phyloP scores from a whole-genome alignment of 345 rosid genomes.

The Eucalyptus polybractea region DNA sequence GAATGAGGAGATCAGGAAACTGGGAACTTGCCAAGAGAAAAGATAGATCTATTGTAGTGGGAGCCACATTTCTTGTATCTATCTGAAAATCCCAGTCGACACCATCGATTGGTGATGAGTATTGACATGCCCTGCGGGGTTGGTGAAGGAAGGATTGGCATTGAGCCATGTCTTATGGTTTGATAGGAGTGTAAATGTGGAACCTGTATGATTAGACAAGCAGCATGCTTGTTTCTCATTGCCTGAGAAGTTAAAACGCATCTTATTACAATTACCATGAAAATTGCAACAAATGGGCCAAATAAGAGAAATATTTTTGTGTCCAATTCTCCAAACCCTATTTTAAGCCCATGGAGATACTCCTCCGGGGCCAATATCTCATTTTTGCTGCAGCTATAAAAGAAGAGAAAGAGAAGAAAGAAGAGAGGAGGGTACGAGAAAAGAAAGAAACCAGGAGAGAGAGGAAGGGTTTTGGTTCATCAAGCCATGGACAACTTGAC shows the following conservation, averaged over 20 bases:
- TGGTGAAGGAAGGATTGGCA: background rate
- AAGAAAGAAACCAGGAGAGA: background rate
- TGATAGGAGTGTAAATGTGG: background rate
- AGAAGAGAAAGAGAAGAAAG: background rate
- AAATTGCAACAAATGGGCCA: background rate
- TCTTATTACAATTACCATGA: background rate
- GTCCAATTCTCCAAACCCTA: background rate
- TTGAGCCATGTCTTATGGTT: background rate
- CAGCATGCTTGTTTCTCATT: background rate
- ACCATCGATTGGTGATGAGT: background rate
- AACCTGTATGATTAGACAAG: background rate
- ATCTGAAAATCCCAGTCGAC: background rate
- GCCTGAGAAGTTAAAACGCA: background rate
- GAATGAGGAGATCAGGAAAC: background rate
- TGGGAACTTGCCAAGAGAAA: background rate
- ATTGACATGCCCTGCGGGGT: background rate
- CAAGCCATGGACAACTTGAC: background rate
- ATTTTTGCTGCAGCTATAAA: background rate
- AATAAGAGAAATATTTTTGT: background rate
- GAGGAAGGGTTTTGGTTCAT: background rate
- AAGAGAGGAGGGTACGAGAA: background rate
- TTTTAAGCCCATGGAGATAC: background rate
- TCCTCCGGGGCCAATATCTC: background rate
- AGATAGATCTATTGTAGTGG: background rate
- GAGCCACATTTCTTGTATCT: background rate